These are phyloP conservation scores for Tuber calosporum DNA, from an alignment of 495 filamentous ascomycete species.

Conservation along the genomic window DNA sequence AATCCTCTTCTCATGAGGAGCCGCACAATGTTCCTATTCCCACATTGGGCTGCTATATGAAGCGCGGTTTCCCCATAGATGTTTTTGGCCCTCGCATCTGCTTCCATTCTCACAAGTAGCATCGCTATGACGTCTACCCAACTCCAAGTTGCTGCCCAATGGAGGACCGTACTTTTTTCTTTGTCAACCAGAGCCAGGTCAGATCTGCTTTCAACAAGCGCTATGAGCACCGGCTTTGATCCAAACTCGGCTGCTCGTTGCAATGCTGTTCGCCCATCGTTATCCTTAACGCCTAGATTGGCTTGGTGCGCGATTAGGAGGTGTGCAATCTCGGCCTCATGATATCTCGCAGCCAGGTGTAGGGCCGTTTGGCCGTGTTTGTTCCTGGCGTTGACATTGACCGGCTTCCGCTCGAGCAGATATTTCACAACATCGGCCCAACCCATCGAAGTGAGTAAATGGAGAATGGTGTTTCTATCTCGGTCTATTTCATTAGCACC, in stretches of 20 bases:
- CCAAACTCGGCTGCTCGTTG: conserved; percentile 4
- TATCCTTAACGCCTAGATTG: neutral
- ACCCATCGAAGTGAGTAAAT: conserved; percentile 2
- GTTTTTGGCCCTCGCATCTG: neutral
- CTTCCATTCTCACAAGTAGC: neutral
- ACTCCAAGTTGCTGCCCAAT: neutral
- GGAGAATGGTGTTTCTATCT: neutral
- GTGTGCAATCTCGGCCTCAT: neutral
- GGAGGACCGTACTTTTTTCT: neutral
- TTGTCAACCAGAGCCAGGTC: neutral
- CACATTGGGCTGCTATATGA: conserved; percentile 28
- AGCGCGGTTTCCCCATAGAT: conserved; percentile 6
- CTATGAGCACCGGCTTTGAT: neutral
- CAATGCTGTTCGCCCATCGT: neutral
- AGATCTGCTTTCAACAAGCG: neutral
- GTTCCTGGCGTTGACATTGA: conserved; percentile 2
- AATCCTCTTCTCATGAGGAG: conserved; percentile 17
- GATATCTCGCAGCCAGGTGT: neutral
- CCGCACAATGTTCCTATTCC: conserved; percentile 20
- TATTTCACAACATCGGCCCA: conserved; percentile 5
- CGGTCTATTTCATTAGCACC: conserved; percentile 1
- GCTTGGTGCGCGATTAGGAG: neutral
- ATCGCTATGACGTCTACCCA: neutral
- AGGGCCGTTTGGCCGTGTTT: conserved; percentile 1
- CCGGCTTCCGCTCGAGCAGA: neutral